A percentile compares a stretch with the other conserved stretches of the same genome.
Evolutionary conservation across 352 stramenopile genomes (phyloP).

Genomic region (Phytophthora tubulina): DNA sequence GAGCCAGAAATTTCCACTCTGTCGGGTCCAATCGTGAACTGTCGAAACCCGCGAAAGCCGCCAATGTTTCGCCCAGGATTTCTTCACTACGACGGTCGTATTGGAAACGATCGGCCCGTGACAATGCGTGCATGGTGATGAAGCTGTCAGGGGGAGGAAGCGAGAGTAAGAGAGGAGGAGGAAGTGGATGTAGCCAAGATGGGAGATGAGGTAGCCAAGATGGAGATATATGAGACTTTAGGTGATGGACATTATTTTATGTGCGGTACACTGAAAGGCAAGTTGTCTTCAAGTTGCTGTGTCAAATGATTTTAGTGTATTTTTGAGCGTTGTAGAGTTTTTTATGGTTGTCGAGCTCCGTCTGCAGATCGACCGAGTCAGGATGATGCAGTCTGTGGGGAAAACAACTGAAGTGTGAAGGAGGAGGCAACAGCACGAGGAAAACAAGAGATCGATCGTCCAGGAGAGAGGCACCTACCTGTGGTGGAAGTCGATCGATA

Average conservation of each 20-base stretch:
- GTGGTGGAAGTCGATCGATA: background rate
- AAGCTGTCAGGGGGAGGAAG: background rate
- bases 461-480: background rate
- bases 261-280: constrained; percentile 9
- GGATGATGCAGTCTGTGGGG: too few relatives aligned
- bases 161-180: background rate
- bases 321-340: too few relatives aligned
- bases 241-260: constrained; percentile 27
- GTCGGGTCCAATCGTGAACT: constrained; percentile 35
- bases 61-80: constrained; percentile 59
- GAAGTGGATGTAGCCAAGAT: constrained; percentile 25
- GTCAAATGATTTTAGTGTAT: too few relatives aligned
- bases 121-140: constrained; percentile 35
- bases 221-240: constrained; percentile 7
- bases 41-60: constrained; percentile 54
- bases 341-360: too few relatives aligned
- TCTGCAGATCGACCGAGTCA: too few relatives aligned
- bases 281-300: background rate
- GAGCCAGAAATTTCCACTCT: constrained; percentile 48
- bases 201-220: background rate
- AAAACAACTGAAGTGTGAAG: too few relatives aligned
- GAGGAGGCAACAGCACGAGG: too few relatives aligned
- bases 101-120: constrained; percentile 48
- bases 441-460: too few relatives aligned
- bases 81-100: constrained; percentile 57